A percentile compares a stretch with the other conserved stretches of the same genome.
Evolutionary conservation across 352 stramenopile species (phyloP).

Genomic region (Pythium rishiriense): DNA sequence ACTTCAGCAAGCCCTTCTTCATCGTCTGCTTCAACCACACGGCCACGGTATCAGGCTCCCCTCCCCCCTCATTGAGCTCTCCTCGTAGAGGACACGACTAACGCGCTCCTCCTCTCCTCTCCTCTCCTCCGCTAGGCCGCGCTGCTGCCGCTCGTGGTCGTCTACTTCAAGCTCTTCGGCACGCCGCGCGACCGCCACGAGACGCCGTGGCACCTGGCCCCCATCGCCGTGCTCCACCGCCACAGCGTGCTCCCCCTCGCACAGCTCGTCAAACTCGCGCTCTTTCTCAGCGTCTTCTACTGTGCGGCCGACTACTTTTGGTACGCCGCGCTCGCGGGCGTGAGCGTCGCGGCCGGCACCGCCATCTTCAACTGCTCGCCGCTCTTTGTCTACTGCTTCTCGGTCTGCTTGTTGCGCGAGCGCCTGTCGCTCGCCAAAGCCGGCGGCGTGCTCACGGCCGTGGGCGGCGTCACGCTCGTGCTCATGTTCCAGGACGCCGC

Average conservation of each 20-base stretch:
- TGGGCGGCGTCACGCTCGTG: conserved; percentile 48
- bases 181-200: conserved; percentile 20
- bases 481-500: conserved; percentile 38
- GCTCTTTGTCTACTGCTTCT: conserved; percentile 73
- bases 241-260: conserved; percentile 38
- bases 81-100: background rate
- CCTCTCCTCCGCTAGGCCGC: conserved; percentile 26
- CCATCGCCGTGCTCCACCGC: conserved; percentile 26
- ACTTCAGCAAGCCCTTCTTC: conserved; percentile 66
- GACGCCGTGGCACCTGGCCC: conserved; percentile 25
- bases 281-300: conserved; percentile 48
- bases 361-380: conserved; percentile 65
- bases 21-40: conserved; percentile 62
- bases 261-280: conserved; percentile 36
- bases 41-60: conserved; percentile 20
- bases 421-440: conserved; percentile 39
- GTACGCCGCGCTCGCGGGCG: conserved; percentile 45
- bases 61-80: too few species aligned
- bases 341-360: conserved; percentile 47
- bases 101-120: background rate
- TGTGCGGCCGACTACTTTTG: conserved; percentile 62
- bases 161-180: conserved; percentile 35
- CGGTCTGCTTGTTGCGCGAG: conserved; percentile 56
- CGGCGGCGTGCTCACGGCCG: conserved; percentile 41
- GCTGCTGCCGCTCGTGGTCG: conserved; percentile 39